phyloP scores from a whole-genome alignment of 352 stramenopile genomes.

The Phytophthora podocarpi region DNA sequence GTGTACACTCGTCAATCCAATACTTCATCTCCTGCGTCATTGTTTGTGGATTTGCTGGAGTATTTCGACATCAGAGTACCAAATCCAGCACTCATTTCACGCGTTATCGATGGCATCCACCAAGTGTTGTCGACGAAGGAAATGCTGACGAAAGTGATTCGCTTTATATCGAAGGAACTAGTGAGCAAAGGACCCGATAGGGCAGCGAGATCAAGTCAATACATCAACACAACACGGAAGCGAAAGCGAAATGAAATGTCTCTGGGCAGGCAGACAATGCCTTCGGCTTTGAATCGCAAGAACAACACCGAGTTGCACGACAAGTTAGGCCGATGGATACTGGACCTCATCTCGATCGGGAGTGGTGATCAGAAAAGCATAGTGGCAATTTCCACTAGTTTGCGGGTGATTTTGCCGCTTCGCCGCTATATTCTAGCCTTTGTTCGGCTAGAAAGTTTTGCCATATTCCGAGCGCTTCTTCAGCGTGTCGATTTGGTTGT shows the following conservation, averaged over 20 bases:
- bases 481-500: constrained; percentile 56
- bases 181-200: constrained; percentile 1
- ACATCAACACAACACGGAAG: constrained; percentile 17
- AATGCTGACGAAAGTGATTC: constrained; percentile 31
- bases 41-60: constrained; percentile 37
- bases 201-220: constrained; percentile 11
- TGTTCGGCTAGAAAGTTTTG: constrained; percentile 43
- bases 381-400: constrained; percentile 31
- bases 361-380: constrained; percentile 37
- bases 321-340: constrained; percentile 45
- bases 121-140: constrained; percentile 27
- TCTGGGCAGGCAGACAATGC: background rate
- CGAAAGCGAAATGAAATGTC: constrained; percentile 32
- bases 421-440: constrained; percentile 44
- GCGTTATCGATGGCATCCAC: constrained; percentile 31
- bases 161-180: constrained; percentile 31
- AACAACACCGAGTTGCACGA: constrained; percentile 29
- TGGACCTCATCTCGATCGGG: constrained; percentile 48
- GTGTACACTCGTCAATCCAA: constrained; percentile 31
- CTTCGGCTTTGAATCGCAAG: constrained; percentile 4
- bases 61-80: constrained; percentile 23
- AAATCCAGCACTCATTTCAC: constrained; percentile 17
- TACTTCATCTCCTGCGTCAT: constrained; percentile 16
- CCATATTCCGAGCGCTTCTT: constrained; percentile 44
- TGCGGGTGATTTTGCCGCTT: constrained; percentile 59